phyloP scores from a whole-genome alignment of 2,329 filamentous ascomycete genomes.

The Stagonosporopsis rhizophila region DNA sequence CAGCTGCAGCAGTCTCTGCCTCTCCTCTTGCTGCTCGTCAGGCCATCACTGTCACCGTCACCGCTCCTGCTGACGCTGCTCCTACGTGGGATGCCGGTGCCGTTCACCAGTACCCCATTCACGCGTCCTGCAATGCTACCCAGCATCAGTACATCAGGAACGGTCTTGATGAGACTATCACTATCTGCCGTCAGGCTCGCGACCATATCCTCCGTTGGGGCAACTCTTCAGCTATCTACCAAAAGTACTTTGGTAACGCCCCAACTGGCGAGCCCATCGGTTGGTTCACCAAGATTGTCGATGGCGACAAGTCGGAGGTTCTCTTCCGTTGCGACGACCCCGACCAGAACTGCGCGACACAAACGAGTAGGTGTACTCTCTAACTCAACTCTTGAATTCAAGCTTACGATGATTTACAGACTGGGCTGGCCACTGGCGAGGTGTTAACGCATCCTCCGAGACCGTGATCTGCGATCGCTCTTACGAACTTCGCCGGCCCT shows the following conservation, averaged over 20 bases:
- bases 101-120: constrained; percentile 59
- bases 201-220: constrained; percentile 67
- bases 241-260: constrained; percentile 71
- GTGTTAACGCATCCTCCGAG: constrained; percentile 68
- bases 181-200: constrained; percentile 66
- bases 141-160: constrained; percentile 62
- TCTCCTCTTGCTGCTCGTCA: constrained; percentile 34
- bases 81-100: constrained; percentile 49
- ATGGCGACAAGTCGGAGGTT: constrained; percentile 63
- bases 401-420: constrained; percentile 48
- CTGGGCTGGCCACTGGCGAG: constrained; percentile 74
- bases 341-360: constrained; percentile 65
- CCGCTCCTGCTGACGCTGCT: constrained; percentile 22
- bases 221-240: constrained; percentile 64
- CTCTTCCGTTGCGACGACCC: constrained; percentile 73
- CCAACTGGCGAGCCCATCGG: constrained; percentile 66
- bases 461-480: constrained; percentile 74
- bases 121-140: constrained; percentile 71
- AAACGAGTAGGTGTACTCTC: constrained; percentile 30
- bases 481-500: constrained; percentile 63
- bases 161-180: constrained; percentile 65
- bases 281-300: constrained; percentile 67
- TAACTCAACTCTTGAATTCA: neutral
- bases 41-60: constrained; percentile 33
- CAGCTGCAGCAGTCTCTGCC: constrained; percentile 37